Conservation (phyloP, 305 asterid species). For the Coffea humblotiana region DNA sequence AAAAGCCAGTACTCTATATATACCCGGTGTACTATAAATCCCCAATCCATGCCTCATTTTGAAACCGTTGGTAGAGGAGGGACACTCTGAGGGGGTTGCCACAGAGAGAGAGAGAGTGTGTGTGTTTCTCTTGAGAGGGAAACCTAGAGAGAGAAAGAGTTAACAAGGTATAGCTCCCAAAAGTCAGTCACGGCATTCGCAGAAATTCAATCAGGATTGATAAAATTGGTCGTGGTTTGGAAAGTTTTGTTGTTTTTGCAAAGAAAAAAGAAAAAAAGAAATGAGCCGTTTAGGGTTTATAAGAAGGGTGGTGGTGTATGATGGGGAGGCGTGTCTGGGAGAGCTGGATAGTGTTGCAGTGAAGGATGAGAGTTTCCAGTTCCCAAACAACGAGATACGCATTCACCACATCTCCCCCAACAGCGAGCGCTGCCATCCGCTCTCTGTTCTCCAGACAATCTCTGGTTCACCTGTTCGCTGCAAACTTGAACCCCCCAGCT, state of each 20-base stretch:
- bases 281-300: conserved; percentile 97
- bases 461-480: conserved; percentile 60
- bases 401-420: conserved; percentile 58
- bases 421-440: conserved; percentile 88
- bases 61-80: conserved; percentile 20
- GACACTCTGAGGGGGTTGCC: not conserved
- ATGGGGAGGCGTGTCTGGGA: conserved; percentile 72
- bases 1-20: conserved; percentile 18
- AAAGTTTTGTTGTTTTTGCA: not conserved
- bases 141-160: not conserved
- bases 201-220: conserved; percentile 13
- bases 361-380: conserved; percentile 61
- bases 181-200: conserved; percentile 16
- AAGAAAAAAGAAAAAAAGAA: not conserved
- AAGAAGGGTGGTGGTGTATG: conserved; percentile 76
- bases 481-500: conserved; percentile 75
- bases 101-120: not conserved
- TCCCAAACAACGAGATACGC: conserved; percentile 88
- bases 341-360: conserved; percentile 65
- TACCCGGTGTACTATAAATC: conserved; percentile 22
- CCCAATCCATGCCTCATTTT: conserved; percentile 1
- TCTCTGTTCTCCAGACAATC: conserved; percentile 77
- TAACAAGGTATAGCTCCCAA: conserved; percentile 19
- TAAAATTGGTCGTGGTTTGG: conserved; percentile 1
- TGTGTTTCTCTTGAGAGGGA: not conserved